These are phyloP conservation scores for Fagopyrum homotropicum DNA, from an alignment of 148 eudicot genomes.

Conservation along the genomic window DNA sequence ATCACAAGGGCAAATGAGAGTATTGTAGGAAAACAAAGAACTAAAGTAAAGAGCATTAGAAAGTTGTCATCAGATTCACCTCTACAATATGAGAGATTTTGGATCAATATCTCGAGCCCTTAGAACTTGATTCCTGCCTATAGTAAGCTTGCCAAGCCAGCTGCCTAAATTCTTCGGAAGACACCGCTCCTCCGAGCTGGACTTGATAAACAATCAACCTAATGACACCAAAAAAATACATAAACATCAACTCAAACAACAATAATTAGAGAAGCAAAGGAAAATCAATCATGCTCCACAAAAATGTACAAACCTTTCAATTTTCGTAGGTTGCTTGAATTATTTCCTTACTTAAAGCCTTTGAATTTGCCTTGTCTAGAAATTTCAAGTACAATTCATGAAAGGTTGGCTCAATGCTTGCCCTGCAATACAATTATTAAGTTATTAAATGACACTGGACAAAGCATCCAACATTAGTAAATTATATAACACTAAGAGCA, in stretches of 20 bases:
- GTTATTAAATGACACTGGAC: not conserved
- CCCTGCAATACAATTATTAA: conserved; percentile 40
- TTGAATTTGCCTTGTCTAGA: conserved; percentile 72
- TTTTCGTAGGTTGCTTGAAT: conserved; percentile 78
- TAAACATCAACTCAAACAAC: not conserved
- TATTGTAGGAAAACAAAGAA: not conserved
- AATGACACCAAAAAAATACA: not conserved
- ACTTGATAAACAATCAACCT: conserved; percentile 36
- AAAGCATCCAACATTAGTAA: not conserved
- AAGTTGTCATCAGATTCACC: conserved; percentile 26
- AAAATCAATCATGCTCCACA: not conserved
- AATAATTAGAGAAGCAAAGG: not conserved
- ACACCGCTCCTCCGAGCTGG: conserved; percentile 94
- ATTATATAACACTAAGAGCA: not conserved
- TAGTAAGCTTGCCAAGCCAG: conserved; percentile 98
- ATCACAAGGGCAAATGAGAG: not conserved
- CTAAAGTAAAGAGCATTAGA: not conserved
- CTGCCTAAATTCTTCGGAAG: conserved; percentile 91
- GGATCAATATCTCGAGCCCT: conserved; percentile 86
- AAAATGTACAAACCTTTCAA: conserved; percentile 61
- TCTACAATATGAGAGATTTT: conserved; percentile 69
- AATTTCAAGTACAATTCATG: conserved; percentile 93
- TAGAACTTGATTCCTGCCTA: conserved; percentile 80
- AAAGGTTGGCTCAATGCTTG: conserved; percentile 91
- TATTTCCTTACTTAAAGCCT: conserved; percentile 63